phyloP scores from a whole-genome alignment of 2,329 filamentous ascomycete species.

The Aspergillus sp. region DNA sequence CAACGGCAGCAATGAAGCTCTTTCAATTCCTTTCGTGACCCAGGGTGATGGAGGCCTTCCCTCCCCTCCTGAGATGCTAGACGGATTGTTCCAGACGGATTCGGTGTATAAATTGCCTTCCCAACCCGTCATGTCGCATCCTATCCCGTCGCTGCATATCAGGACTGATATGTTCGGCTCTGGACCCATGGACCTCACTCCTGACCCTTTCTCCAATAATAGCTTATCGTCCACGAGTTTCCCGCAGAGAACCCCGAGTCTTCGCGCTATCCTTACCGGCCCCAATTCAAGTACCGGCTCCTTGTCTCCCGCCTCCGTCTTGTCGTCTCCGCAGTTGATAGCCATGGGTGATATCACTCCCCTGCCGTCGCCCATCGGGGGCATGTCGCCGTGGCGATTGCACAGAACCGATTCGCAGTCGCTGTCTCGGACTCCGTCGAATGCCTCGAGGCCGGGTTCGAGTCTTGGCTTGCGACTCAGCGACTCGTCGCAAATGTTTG shows the following conservation, averaged over 20 bases:
- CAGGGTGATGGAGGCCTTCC: constrained; percentile 7
- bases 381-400: constrained; percentile 29
- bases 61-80: constrained; percentile 6
- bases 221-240: constrained; percentile 40
- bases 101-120: constrained; percentile 7
- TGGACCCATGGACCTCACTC: constrained; percentile 21
- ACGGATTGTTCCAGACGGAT: constrained; percentile 1
- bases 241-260: constrained; percentile 40
- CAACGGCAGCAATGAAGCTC: constrained; percentile 11
- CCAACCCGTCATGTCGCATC: constrained; percentile 5
- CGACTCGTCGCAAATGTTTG: constrained; percentile 30
- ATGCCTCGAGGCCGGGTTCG: constrained; percentile 33
- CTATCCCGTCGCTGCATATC: constrained; percentile 27
- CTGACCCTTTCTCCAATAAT: constrained; percentile 32
- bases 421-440: constrained; percentile 38
- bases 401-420: constrained; percentile 55
- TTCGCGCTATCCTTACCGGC: constrained; percentile 34
- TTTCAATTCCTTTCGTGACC: constrained; percentile 8
- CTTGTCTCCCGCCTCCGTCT: constrained; percentile 57
- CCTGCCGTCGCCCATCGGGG: constrained; percentile 65
- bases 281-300: constrained; percentile 39
- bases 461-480: constrained; percentile 29
- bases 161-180: constrained; percentile 27
- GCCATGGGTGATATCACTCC: constrained; percentile 77
- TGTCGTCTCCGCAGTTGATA: constrained; percentile 69